These are phyloP conservation scores for Striga asiatica DNA, from an alignment of 257 asterid species.

Conservation along the genomic window DNA sequence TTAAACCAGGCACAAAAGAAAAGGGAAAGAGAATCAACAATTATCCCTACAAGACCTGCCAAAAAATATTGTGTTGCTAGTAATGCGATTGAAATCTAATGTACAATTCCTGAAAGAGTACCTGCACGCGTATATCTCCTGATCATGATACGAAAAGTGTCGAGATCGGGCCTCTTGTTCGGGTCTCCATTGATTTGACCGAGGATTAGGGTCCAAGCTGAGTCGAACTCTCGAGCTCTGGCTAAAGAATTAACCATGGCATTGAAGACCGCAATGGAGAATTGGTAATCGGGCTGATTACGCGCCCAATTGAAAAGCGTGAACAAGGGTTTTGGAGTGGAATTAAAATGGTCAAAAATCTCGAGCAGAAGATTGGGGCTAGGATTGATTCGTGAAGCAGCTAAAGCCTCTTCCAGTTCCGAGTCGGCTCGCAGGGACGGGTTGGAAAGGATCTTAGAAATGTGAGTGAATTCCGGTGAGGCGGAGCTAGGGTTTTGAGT, in stretches of 20 bases:
- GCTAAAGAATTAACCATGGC: constrained; percentile 57
- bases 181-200: constrained; percentile 27
- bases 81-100: background rate
- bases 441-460: constrained; percentile 33
- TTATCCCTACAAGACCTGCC: no score
- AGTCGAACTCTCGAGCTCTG: constrained; percentile 62
- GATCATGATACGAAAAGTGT: constrained; percentile 55
- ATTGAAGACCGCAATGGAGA: constrained; percentile 40
- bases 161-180: constrained; percentile 30
- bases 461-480: constrained; percentile 27
- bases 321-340: constrained; percentile 55
- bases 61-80: background rate
- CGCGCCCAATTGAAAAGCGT: constrained; percentile 60
- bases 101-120: constrained; percentile 10
- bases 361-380: constrained; percentile 31
- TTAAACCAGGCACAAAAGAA: no score
- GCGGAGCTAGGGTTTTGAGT: constrained; percentile 26
- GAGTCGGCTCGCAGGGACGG: constrained; percentile 38
- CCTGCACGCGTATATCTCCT: constrained; percentile 80
- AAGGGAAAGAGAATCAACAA: no score
- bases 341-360: constrained; percentile 44
- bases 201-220: constrained; percentile 63
- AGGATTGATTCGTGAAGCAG: constrained; percentile 27
- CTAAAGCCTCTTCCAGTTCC: constrained; percentile 48
- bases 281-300: constrained; percentile 36